These are phyloP conservation scores for Lentinula edodes DNA, from an alignment of 768 basidiomycete species.

Conservation along the genomic window DNA sequence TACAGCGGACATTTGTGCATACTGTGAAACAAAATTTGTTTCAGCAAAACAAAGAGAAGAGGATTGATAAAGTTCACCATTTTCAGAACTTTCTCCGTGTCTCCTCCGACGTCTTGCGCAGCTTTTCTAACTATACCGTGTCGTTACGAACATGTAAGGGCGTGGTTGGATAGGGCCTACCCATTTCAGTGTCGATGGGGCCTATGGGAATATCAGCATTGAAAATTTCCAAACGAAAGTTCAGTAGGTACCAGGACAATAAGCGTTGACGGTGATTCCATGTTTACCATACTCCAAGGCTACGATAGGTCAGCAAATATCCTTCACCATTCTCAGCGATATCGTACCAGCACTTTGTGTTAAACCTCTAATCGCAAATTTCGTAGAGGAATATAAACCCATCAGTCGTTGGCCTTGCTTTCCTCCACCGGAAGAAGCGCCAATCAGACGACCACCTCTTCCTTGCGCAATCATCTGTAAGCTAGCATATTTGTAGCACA, in stretches of 20 bases:
- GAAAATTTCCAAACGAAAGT: not conserved
- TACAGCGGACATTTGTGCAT: conserved; percentile 12
- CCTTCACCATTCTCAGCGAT: not conserved
- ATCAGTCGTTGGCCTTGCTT: conserved; percentile 15
- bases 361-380: conserved; percentile 33
- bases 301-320: not conserved
- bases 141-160: no score
- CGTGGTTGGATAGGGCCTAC: not conserved
- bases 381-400: conserved; percentile 23
- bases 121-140: not conserved
- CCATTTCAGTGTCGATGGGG: conserved; percentile 9
- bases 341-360: conserved; percentile 22
- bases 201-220: conserved; percentile 1
- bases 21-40: not conserved
- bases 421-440: conserved; percentile 22
- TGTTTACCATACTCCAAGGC: conserved; percentile 11
- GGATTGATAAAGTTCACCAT: not conserved
- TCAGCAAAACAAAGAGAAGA: not conserved
- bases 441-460: conserved; percentile 23
- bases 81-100: not conserved
- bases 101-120: not conserved
- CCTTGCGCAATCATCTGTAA: conserved; percentile 22
- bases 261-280: conserved; percentile 13
- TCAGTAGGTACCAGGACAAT: conserved; percentile 8
- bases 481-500: conserved; percentile 19